Evolutionary conservation across 257 asterid genomes (phyloP).

Genomic region (Solanum phureja): DNA sequence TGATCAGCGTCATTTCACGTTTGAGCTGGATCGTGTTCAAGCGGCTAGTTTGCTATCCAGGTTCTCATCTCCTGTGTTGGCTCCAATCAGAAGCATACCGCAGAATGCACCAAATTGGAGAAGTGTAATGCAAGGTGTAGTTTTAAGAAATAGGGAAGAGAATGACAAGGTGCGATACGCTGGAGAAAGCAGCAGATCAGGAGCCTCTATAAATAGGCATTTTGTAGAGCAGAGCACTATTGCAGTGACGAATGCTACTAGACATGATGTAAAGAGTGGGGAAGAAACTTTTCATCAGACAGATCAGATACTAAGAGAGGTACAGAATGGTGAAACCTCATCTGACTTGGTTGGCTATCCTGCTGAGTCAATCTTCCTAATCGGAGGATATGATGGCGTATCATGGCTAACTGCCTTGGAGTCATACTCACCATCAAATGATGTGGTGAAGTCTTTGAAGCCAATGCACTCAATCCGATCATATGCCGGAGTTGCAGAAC

Average conservation of each 20-base stretch:
- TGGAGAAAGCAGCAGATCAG: neutral
- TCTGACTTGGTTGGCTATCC: conserved; percentile 26
- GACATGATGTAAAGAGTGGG: neutral
- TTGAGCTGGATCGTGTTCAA: conserved; percentile 82
- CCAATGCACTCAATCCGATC: conserved; percentile 52
- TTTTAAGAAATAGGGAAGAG: conserved; percentile 14
- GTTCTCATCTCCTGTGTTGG: conserved; percentile 31
- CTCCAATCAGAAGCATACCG: conserved; percentile 23
- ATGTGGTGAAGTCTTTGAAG: conserved; percentile 44
- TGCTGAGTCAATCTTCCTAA: conserved; percentile 35
- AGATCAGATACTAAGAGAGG: conserved; percentile 15
- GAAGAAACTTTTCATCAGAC: conserved; percentile 8
- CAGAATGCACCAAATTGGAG: conserved; percentile 13
- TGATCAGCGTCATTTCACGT: conserved; percentile 40
- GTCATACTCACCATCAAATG: conserved; percentile 53
- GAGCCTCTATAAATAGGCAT: conserved; percentile 9
- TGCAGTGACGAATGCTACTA: conserved; percentile 16
- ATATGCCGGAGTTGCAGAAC: conserved; percentile 47
- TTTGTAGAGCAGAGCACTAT: conserved; percentile 14
- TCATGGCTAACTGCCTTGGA: conserved; percentile 51
- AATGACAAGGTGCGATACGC: neutral
- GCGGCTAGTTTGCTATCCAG: conserved; percentile 40
- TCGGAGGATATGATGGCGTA: conserved; percentile 75
- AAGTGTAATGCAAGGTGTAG: neutral
- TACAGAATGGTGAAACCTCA: conserved; percentile 14